Conservation (phyloP, 306 rosid species). For the Gillenia trifoliata region DNA sequence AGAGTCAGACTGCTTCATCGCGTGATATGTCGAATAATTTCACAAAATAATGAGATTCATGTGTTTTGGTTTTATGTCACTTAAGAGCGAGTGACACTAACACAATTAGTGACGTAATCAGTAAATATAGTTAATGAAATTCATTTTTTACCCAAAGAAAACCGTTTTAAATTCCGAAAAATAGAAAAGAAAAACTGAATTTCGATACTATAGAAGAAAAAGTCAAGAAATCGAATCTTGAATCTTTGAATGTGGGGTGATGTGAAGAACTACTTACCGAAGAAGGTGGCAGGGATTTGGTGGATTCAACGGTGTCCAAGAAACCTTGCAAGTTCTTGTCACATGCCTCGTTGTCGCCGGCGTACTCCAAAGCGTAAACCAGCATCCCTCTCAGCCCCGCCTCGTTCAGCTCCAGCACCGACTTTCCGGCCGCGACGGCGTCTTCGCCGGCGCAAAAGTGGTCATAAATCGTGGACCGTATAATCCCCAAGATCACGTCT, state of each 20-base stretch:
- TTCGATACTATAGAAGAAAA: background rate
- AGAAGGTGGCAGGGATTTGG: slow-evolving; percentile 62
- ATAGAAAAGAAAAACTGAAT: background rate
- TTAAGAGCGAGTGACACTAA: no score
- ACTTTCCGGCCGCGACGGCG: slow-evolving; percentile 29
- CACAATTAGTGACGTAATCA: no score
- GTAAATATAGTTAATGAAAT: no score
- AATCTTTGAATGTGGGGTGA: background rate
- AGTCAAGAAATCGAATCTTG: background rate
- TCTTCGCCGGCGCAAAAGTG: slow-evolving; percentile 92
- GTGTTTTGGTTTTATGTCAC: no score
- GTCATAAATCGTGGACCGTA: slow-evolving; percentile 41
- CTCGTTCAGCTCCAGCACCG: slow-evolving; percentile 34
- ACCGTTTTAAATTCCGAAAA: background rate
- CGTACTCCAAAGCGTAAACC: slow-evolving; percentile 70
- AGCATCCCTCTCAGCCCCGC: slow-evolving; percentile 78
- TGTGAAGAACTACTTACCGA: slow-evolving; percentile 44
- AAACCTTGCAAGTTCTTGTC: slow-evolving; percentile 56
- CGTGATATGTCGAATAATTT: no score
- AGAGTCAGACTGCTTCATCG: no score
- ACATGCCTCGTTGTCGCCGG: slow-evolving; percentile 49
- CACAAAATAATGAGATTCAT: no score
- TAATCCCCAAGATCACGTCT: slow-evolving; percentile 13
- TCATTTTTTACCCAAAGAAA: no score
- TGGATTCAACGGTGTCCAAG: slow-evolving; percentile 50